A percentile compares a stretch with the other conserved stretches of the same genome.
Conservation (phyloP, 2,329 filamentous ascomycete species). For the Talaromyces sp. region DNA sequence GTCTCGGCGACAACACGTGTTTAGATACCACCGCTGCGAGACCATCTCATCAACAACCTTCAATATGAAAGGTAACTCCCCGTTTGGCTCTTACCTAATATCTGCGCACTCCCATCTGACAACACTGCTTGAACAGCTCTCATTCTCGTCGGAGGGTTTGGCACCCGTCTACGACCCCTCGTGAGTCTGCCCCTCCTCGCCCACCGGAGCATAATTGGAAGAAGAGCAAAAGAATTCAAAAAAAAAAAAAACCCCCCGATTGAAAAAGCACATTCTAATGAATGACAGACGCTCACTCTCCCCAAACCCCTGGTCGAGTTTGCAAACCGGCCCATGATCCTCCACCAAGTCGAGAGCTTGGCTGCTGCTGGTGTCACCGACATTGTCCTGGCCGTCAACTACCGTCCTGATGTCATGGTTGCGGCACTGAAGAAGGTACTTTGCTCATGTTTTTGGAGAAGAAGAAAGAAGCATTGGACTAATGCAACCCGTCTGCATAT, state of each 20-base stretch:
- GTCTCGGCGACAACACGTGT: slow-evolving; percentile 1
- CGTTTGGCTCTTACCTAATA: slow-evolving; percentile 4
- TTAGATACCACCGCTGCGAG: neutral
- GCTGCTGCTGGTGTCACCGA: slow-evolving; percentile 92
- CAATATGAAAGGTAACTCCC: slow-evolving; percentile 39
- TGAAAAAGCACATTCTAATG: neutral
- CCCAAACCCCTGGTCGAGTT: slow-evolving; percentile 98
- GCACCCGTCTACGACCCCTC: slow-evolving; percentile 92
- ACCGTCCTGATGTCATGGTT: slow-evolving; percentile 97
- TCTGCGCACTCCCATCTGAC: slow-evolving; percentile 10
- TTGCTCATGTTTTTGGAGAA: neutral
- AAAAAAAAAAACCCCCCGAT: too few relatives aligned
- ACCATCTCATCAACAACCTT: neutral
- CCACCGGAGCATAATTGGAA: slow-evolving; percentile 1
- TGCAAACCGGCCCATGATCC: slow-evolving; percentile 98
- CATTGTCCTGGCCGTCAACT: slow-evolving; percentile 97
- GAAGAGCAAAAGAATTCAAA: neutral
- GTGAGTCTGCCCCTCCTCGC: slow-evolving; percentile 49
- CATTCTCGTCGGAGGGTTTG: slow-evolving; percentile 98
- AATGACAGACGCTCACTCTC: slow-evolving; percentile 76
- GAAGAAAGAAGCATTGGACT: neutral
- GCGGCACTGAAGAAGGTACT: slow-evolving; percentile 78
- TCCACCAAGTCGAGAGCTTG: slow-evolving; percentile 93
- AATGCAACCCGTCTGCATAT: slow-evolving; percentile 4
- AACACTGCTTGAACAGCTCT: slow-evolving; percentile 56